Evolutionary conservation across 2,329 filamentous ascomycete species (phyloP), one percentile per base, ranked within the genome.

Genomic region (Pestalotiopsis sp.): DNA sequence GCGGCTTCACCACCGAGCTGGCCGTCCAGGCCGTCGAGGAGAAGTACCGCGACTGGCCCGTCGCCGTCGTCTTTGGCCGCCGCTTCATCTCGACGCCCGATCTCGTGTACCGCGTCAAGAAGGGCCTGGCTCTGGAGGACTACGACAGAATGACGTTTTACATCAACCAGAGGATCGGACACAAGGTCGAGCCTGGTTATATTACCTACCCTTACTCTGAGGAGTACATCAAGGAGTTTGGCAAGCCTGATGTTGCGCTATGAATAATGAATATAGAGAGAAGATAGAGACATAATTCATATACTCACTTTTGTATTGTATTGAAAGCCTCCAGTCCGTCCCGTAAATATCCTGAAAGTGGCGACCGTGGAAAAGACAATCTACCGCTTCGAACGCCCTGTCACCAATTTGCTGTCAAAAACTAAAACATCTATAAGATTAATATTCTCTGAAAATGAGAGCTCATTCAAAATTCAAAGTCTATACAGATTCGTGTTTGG

Each of bases 71-170:
- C 1, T 85, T 85, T 73, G 84, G 84, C 10, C 74, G 84, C n/a
- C 80, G 79, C 66, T 86, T 84, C 67, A 84, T 85, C 70, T 77
- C 78, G 22, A 86, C 78, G 6, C 84, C 84, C 2, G 84, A 86
- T 72, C 72, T 86, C 52, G 78, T 81, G 3, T 84, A 78, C 69
- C 76, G 83, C 22, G 65, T 86, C 39, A 66, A 78, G 70, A 73
- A 82, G 66, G 80, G 81, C 0, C 77, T 85, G 11, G 74, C 77
- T 26, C 74, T 86, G 30, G 79, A 75, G 30, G 71, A 74, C 26
- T 86, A 85, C 70, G 75, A 86, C 71, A 76, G 83, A 9, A 73
- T 77, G 30, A 82, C 80, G 0, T 86, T 86, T 68, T 86, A 86
- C 68, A 52, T 52, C 44, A 52, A 52, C 44, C 44, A 52, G 44